These are phyloP conservation scores for Penicillium sclerotigenum DNA, from an alignment of 2,329 filamentous ascomycete species.

Conservation along the genomic window DNA sequence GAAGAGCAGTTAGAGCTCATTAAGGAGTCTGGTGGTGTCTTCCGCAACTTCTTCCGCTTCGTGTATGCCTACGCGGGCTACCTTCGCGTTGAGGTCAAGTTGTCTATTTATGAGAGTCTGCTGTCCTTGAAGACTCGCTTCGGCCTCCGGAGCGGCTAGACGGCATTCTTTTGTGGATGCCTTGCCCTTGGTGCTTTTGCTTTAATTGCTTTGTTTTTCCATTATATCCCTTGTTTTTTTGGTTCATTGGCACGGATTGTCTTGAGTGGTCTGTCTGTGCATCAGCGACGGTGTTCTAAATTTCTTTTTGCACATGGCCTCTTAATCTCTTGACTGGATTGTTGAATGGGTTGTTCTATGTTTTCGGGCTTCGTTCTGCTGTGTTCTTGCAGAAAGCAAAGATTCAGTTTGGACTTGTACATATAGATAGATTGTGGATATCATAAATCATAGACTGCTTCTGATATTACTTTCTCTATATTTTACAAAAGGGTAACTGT, in stretches of 20 bases:
- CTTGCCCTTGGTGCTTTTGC: background rate
- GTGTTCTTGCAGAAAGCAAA: background rate
- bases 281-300: conserved; percentile 31
- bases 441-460: background rate
- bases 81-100: conserved; percentile 55
- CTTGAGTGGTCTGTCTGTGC: conserved; percentile 24
- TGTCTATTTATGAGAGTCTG: conserved; percentile 58
- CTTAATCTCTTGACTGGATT: background rate
- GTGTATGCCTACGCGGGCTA: conserved; percentile 54
- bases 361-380: background rate
- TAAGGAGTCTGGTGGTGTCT: conserved; percentile 47
- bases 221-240: conserved; percentile 13
- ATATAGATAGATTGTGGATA: conserved; percentile 19
- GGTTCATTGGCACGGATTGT: conserved; percentile 21
- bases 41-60: conserved; percentile 53
- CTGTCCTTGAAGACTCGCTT: conserved; percentile 51
- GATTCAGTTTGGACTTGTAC: conserved; percentile 11
- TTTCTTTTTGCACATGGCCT: conserved; percentile 4
- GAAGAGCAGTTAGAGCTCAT: conserved; percentile 57
- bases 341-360: background rate
- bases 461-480: background rate
- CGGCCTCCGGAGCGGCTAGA: conserved; percentile 36
- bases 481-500: background rate
- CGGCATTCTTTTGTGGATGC: background rate
- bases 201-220: conserved; percentile 4